A percentile compares a stretch with the other conserved stretches of the same genome.
Evolutionary conservation across 192 early-diverging fungal species (phyloP).

Genomic region (Podila epigama): DNA sequence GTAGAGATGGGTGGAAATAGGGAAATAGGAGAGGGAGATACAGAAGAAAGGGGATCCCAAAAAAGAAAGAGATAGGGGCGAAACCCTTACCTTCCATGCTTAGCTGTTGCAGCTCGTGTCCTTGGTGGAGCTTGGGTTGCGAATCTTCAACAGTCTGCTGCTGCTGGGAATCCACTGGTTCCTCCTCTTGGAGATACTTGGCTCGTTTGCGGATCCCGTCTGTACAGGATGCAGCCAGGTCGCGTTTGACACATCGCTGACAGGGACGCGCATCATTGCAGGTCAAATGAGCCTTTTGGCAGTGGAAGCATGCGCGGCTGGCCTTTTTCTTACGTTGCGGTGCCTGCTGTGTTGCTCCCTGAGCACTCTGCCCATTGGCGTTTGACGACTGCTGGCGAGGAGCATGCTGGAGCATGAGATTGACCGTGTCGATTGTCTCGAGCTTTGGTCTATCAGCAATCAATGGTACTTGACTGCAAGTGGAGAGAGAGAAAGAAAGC

Average conservation of each 20-base stretch:
- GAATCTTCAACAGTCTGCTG: slow-evolving; percentile 49
- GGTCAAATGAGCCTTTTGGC: slow-evolving; percentile 80
- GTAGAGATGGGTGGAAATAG: background rate
- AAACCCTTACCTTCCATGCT: background rate
- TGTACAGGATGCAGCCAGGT: slow-evolving; percentile 74
- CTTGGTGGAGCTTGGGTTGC: slow-evolving; percentile 20
- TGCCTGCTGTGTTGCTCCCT: background rate
- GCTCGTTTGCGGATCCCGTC: slow-evolving; percentile 91
- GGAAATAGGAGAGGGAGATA: background rate
- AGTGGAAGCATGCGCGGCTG: slow-evolving; percentile 71
- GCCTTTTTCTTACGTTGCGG: slow-evolving; percentile 58
- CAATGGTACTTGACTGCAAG: slow-evolving; percentile 26
- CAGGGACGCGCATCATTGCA: slow-evolving; percentile 87
- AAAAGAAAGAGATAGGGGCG: background rate
- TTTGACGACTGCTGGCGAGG: slow-evolving; percentile 3
- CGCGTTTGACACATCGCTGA: slow-evolving; percentile 84
- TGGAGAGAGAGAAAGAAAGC: background rate
- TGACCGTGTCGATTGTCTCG: slow-evolving; percentile 49
- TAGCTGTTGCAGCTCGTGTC: background rate
- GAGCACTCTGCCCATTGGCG: slow-evolving; percentile 12
- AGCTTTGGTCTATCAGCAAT: slow-evolving; percentile 47
- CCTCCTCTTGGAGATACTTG: slow-evolving; percentile 87
- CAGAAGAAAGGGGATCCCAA: background rate
- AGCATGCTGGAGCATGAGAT: slow-evolving; percentile 33
- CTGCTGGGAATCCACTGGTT: slow-evolving; percentile 51